Base-by-base conservation (phyloP, 768 basidiomycete genomes). In the Pisolithus tinctorius region DNA sequence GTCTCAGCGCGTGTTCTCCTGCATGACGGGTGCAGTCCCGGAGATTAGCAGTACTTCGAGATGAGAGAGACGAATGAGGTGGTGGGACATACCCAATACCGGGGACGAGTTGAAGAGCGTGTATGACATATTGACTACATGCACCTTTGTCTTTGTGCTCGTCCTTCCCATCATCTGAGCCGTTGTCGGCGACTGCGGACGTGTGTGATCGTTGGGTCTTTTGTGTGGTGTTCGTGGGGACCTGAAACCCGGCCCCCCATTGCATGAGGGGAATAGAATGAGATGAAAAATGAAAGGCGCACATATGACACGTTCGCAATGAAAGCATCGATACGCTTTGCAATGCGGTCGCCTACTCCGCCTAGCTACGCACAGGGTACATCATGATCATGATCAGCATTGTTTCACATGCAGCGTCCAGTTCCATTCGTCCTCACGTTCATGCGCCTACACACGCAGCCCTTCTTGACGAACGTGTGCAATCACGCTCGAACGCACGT, bases 41-140 rank as follows among this genome's bases (percentile, higher is more conserved):
- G 5, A 13, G 11, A 14, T 34, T 34, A 34, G 34, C 13, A 3
- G 34, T 34, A 34, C 34, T 34, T 34, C 13, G 34, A 14, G 5
- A 34, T 11, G 34, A 13, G 34, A 10, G 34, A 34, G 11, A 14
- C 34, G 13, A 34, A 4, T 34, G 11, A 5, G 34, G 13, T 14
- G 20, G 20, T 34, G 14, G 5, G 1, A 52, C 67, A 46, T 58
- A 81, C 80, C 82, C 81, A 54, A 83, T 68, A 4, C 76, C 72
- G 9, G 70, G 69, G 38, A 83, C 53, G 4, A 59, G 60, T 50
- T 66, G 62, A 46, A 82, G 59, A 17, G 64, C 60, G 13, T 62
- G 58, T 4, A 69, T 48, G 1, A 68, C 57, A 49, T 66, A 58
- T 56, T 58, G 57, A 50, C 54, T 66, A 50, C 61, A 54, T 43